A percentile compares a stretch with the other conserved stretches of the same genome.
Evolutionary conservation across 306 rosid species (phyloP).

Genomic region (Malus domestica): DNA sequence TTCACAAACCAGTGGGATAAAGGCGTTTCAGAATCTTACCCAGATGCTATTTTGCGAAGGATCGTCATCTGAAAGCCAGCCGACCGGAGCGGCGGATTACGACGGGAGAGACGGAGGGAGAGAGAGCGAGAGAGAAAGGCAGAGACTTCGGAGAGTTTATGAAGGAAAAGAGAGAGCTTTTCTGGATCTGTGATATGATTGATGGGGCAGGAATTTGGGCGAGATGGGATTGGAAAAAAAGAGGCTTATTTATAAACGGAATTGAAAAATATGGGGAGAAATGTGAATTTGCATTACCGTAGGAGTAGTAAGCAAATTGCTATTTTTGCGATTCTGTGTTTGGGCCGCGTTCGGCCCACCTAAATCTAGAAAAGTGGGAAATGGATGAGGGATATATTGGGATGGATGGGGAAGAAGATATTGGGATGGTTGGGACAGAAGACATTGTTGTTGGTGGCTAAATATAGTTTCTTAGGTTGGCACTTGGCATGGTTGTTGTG

Average conservation of each 20-base stretch:
- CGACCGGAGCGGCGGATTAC: background rate
- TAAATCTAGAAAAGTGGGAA: background rate
- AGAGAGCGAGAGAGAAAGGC: background rate
- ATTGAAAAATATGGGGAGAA: background rate
- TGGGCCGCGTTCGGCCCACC: background rate
- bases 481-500: background rate
- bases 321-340: background rate
- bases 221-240: background rate
- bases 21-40: constrained; percentile 18
- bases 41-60: background rate
- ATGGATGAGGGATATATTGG: too few species aligned
- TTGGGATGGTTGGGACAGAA: background rate
- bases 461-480: background rate
- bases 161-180: background rate
- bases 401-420: background rate
- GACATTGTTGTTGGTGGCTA: background rate
- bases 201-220: background rate
- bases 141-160: too few species aligned
- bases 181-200: background rate
- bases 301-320: background rate
- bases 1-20: constrained; percentile 1
- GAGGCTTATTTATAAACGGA: background rate
- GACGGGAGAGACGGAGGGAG: constrained; percentile 1
- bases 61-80: constrained; percentile 22
- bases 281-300: background rate